Evolutionary conservation across 805 yeast genomes (phyloP), one percentile per base, ranked within the genome.

Genomic region (Candida ortonii): DNA sequence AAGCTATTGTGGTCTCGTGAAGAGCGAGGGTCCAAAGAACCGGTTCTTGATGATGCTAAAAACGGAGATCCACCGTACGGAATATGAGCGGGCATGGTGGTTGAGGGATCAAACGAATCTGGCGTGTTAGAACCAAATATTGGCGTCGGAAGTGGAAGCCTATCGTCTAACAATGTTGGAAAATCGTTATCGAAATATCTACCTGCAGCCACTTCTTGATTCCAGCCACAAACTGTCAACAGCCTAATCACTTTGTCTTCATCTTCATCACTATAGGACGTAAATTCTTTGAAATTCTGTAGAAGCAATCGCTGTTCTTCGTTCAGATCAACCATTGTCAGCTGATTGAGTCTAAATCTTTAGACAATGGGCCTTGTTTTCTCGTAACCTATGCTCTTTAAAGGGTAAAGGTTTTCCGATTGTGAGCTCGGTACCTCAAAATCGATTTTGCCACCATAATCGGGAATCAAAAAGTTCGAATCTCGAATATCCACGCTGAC

Each of bases 171-270:
- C 11, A 57, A 28, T 1, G 58, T 47, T 3, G 63, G 63, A 58
- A 75, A 65, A 32, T 68, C 65, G 13, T 70, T 72, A 46, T 82
- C 89, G 50, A 79, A 79, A 52, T 68, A 82, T 32, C 76, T 67
- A 3, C 80, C 70, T 20, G 80, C 57, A 1, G 87, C 76, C 26
- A 70, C 63, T 47, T 80, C 84, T 31, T 82, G 50, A 47, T 79
- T 70, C 79, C 79, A 78, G 30, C 76, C 70, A 46, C 76, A 70
- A 29, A 71, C 67, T 20, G 65, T 56, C 33, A 81, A 52, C 16
- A 80, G 53, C 33, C 63, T 55, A 4, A 70, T 54, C 3, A 79
- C 69, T 27, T 70, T 65, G 1, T 67, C 68, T 17, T 74, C 73
- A 0, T 62, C 68, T 5, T 69, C 73, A 7, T 68, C 68, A 12